Conservation (phyloP, 306 rosid species). For the Prunus fruticosa region DNA sequence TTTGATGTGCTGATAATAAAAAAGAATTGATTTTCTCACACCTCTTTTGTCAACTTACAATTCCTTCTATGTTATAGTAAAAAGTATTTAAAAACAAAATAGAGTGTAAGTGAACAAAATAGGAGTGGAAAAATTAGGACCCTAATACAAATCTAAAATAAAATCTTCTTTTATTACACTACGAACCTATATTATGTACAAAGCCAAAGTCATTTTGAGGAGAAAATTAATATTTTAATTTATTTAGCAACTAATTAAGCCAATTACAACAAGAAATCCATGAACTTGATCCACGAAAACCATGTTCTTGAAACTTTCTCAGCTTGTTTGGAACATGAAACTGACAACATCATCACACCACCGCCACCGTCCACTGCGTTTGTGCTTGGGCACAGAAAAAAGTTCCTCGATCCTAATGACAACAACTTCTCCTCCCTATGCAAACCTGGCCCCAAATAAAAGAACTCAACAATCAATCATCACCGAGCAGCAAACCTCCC, state of each 20-base stretch:
- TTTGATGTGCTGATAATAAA: no score
- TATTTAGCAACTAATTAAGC: background rate
- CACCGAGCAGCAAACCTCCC: background rate
- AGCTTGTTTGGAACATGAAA: constrained; percentile 51
- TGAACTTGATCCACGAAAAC: constrained; percentile 61
- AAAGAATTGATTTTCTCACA: no score
- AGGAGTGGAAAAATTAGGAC: no score
- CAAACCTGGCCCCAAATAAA: constrained; percentile 48
- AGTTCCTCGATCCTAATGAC: constrained; percentile 73
- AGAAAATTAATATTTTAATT: background rate
- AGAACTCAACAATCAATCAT: constrained; percentile 11
- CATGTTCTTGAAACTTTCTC: constrained; percentile 31
- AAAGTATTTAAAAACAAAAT: no score
- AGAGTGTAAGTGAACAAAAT: no score
- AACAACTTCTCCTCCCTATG: constrained; percentile 50
- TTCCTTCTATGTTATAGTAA: no score
- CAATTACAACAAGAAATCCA: constrained; percentile 51
- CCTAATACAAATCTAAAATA: background rate
- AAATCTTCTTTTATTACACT: background rate
- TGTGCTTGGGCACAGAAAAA: constrained; percentile 49
- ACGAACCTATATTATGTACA: background rate
- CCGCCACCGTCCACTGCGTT: background rate
- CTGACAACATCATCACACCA: constrained; percentile 30
- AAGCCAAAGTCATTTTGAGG: background rate
- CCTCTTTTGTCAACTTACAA: rapidly evolving